Base-by-base conservation (phyloP, 2,329 filamentous ascomycete species). In the Keithomyces neogunnii region DNA sequence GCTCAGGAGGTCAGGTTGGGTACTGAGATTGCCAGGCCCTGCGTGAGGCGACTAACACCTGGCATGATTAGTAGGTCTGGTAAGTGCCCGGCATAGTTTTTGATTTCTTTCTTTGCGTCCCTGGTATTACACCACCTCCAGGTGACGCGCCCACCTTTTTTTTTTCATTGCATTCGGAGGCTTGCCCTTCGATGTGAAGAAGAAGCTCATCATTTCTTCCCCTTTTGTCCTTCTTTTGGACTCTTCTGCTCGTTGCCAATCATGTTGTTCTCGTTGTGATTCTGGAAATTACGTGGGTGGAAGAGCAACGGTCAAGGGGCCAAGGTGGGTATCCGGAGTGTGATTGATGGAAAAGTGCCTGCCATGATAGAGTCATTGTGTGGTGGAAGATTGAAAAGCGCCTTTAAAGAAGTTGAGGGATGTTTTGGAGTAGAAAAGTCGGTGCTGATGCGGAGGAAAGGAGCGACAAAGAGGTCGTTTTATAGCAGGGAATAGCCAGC, bases 1-100 rank as follows among this genome's bases (percentile, higher is more conserved):
- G 46, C 39, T 45, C 30, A 48, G 26, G 47, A 48, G 47, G 47
- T 36, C n/a, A 48, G 47, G 38, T 43, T 43, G 30, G 47, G 38
- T 48, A 5, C 28, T n/a, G 38, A 42, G 47, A 48, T 42, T 48
- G 38, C 38, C 30, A 48, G 47, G 38, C 45, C 32, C 32, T 47
- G 45, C 45, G 45, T 47, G 45, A 47, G 45, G 45, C 45, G 30
- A 19, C 45, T 47, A 47, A 35, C 32, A 47, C 45, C 45, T 47
- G 45, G 32, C 45, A 47, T 47, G 45, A 47, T 47, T 19, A 47
- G 45, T 33, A 47, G 31, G 45, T 28, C 13, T 47, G 45, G 45
- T 36, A 38, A 35, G 32, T 38, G n/a, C 31, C 31, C 31, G 45
- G 31, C 45, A 47, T 36, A 47, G 36, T 47, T 30, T 38, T 47